These are phyloP conservation scores for Salvia miltiorrhiza DNA, from an alignment of 257 asterid genomes.

Conservation along the genomic window DNA sequence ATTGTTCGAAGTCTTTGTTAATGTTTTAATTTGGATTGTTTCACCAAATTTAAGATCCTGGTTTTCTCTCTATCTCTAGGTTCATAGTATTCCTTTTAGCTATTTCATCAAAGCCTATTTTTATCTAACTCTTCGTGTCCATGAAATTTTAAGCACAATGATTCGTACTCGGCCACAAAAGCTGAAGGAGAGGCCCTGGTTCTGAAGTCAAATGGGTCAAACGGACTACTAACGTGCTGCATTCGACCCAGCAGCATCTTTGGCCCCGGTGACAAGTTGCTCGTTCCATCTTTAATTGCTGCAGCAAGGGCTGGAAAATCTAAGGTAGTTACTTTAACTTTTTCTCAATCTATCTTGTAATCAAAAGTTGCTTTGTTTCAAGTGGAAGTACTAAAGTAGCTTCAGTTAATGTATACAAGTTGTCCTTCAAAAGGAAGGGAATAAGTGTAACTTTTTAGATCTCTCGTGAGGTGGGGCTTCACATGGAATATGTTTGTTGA, in stretches of 20 bases:
- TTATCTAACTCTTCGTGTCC: background rate
- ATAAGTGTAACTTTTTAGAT: background rate
- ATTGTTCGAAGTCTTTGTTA: background rate
- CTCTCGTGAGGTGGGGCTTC: background rate
- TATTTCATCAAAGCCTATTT: background rate
- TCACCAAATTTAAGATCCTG: background rate
- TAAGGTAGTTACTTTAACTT: slow-evolving; percentile 36
- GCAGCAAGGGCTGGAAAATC: slow-evolving; percentile 84
- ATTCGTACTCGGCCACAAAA: slow-evolving; percentile 77
- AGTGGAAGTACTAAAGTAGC: background rate
- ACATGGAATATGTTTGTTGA: background rate
- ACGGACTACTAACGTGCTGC: slow-evolving; percentile 70
- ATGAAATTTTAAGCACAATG: slow-evolving; percentile 52
- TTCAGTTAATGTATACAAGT: background rate
- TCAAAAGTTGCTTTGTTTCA: background rate
- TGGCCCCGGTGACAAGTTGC: slow-evolving; percentile 81
- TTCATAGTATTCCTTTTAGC: background rate
- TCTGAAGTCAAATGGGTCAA: slow-evolving; percentile 48
- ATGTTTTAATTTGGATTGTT: background rate
- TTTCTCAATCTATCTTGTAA: background rate
- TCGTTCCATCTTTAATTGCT: slow-evolving; percentile 70
- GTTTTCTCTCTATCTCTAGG: background rate
- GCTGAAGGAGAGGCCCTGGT: slow-evolving; percentile 74
- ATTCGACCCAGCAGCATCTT: slow-evolving; percentile 80
- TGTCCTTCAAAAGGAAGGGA: background rate